phyloP scores from a whole-genome alignment of 371 early-diverging fungal genomes.

The Parasitella parasitica region DNA sequence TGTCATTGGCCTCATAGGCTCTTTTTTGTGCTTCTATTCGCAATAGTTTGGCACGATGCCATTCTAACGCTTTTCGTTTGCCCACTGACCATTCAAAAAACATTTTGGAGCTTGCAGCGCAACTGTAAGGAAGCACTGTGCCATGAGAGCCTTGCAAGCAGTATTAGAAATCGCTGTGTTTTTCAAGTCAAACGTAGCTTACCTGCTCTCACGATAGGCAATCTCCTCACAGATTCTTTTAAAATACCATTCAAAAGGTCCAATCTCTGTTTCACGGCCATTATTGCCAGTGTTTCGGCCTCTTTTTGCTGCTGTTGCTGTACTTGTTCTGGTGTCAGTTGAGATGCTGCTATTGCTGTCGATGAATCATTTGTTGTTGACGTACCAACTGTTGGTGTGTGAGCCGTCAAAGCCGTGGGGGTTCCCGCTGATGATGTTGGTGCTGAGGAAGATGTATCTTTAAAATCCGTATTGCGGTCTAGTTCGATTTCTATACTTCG shows the following conservation, averaged over 20 bases:
- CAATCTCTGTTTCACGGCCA: slow-evolving; percentile 37
- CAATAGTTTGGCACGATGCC: slow-evolving; percentile 44
- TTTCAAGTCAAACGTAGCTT: no score
- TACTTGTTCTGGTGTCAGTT: background rate
- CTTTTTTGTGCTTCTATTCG: slow-evolving; percentile 34
- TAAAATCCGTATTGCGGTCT: slow-evolving; percentile 78
- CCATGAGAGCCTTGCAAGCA: slow-evolving; percentile 15
- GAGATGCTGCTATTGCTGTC: background rate
- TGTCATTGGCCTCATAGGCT: slow-evolving; percentile 31
- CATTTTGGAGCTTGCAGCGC: slow-evolving; percentile 27
- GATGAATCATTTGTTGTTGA: background rate
- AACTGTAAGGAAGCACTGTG: slow-evolving; percentile 29
- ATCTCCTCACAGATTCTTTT: slow-evolving; percentile 27
- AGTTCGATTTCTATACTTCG: slow-evolving; percentile 78
- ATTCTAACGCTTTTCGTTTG: slow-evolving; percentile 45
- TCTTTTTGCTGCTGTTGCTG: background rate
- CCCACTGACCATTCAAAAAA: slow-evolving; percentile 40
- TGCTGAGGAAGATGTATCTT: slow-evolving; percentile 19
- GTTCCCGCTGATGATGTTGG: background rate
- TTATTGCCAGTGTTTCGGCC: background rate
- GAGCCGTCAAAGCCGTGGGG: background rate
- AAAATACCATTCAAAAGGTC: slow-evolving; percentile 33
- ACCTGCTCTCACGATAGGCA: slow-evolving; percentile 39
- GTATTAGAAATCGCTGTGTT: background rate
- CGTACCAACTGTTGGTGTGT: background rate